Evolutionary conservation across 169 alveolate species (phyloP), one percentile per base, ranked within the genome.

Genomic region (Cryptosporidium felis): DNA sequence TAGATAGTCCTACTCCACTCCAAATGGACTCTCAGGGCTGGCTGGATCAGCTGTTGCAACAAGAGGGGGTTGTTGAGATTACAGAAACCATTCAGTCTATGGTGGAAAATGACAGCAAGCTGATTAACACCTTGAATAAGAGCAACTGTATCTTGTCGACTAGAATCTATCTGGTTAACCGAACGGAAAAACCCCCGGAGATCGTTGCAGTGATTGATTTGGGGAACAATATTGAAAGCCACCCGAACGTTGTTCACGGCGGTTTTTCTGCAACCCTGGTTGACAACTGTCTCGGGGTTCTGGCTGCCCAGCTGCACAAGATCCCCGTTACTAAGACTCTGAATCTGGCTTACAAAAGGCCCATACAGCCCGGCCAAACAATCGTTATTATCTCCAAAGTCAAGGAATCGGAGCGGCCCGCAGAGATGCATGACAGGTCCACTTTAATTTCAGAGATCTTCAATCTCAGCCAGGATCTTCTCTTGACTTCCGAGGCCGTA

Each of bases 241-340:
- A 74, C 59, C 74, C 74, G 6, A 49, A 74, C 41, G 67, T 56
- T 21, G 67, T 56, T 38, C 85, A 74, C 41, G 85, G 85, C 36
- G 85, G 85, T 18, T 74, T 74, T 32, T 74, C 85, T 34, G 85
- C 85, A 5, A 74, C 85, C 1, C 40, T 74, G 9, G 85, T 42
- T 21, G 85, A 74, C 28, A 74, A 74, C 41, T 74, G 85, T 53
- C 46, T 74, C 5, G 85, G 85, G 26, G 21, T 56, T n/a, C 67
- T 74, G 0, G 85, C 85, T 10, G n/a, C 30, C n/a, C 85, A 74
- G 61, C 28, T 74, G 10, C 56, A 30, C 40, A 74, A 74, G 21
- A 14, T 53, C 23, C 85, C 85, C 12, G 85, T 74, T 3, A 74
- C 85, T 3, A 74, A 74, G 32, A 74, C 67, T n/a, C 66, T 74